Base-by-base conservation (phyloP, 1,284 basidiomycete genomes). In the Vanrija humicola region DNA sequence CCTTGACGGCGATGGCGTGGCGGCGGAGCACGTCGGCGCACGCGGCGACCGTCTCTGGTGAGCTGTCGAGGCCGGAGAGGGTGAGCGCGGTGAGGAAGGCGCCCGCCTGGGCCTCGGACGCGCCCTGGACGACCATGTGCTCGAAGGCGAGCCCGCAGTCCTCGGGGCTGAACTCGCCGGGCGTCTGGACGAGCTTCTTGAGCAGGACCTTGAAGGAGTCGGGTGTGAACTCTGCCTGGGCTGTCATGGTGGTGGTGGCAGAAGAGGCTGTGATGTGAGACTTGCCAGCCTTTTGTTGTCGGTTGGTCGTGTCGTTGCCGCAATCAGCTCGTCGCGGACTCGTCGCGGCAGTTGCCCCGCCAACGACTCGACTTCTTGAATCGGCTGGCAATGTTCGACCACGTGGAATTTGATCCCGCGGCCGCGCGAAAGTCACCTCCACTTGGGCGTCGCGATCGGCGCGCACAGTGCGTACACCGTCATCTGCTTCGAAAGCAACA, bases 61-160 rank as follows among this genome's bases (percentile, higher is more conserved):
- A 79, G 28, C 82, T 74, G 61, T 93, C 90, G 26, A 90, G 78
- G 28, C 84, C 83, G 48, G 87, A 83, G 54, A 90, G 79, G 61
- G 90, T 89, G 50, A 90, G 77, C 5, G 89, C 89, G 0, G 88
- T 86, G 44, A 94, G 78, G 73, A 93, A 91, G 0, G 90, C 85
- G 21, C 90, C 89, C 48, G 90, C 83, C 70, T 93, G 88, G 0
- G 55, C 38, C 29, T 47, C 48, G 3, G 58, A 52, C 8, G 53
- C 54, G 21, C 50, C 45, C 38, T 56, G 46, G 43, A 52, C 46
- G 16, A 90, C 86, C 48, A 93, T 78, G 74, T 89, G 87, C 59
- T 86, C 79, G 54, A 93, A 83, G 7, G 88, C 84, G 21, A 79
- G 64, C 50, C 81, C 82, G 56, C 90, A 83, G 73, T 92, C 89